Evolutionary conservation across 139 green algal species (phyloP).

Genomic region (Pleodorina starrii): DNA sequence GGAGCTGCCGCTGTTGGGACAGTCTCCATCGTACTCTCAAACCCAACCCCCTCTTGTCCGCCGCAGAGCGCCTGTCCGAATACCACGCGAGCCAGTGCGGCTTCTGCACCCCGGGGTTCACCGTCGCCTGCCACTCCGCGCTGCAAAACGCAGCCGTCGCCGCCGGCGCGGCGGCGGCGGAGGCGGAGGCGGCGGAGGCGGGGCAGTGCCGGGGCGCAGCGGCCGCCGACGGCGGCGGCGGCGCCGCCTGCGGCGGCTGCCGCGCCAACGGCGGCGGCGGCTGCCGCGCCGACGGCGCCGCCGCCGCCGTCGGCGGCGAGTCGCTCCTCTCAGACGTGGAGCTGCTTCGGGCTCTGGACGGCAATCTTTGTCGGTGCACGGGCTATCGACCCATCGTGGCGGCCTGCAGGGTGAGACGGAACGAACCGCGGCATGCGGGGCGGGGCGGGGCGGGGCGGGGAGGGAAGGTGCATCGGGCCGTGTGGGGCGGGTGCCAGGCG

Average conservation of each 20-base stretch:
- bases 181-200: background rate
- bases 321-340: background rate
- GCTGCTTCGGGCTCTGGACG: constrained; percentile 76
- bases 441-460: no score
- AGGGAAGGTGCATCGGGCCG: no score
- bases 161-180: background rate
- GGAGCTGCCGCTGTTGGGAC: no score
- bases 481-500: no score
- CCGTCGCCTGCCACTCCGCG: constrained; percentile 64
- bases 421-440: no score
- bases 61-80: constrained; percentile 52
- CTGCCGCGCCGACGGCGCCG: no score
- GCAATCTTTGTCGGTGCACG: constrained; percentile 89
- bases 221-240: background rate
- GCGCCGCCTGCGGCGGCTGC: constrained; percentile 1
- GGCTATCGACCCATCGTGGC: constrained; percentile 85
- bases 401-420: constrained; percentile 66
- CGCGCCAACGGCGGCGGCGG: background rate
- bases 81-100: constrained; percentile 82
- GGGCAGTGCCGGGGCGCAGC: no score
- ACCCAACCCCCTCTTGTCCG: no score
- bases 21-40: no score
- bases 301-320: no score
- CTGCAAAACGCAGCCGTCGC: constrained; percentile 41
- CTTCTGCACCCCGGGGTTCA: constrained; percentile 87